Percentiles rank a stretch among this genome's conserved stretches.
phyloP scores from a whole-genome alignment of 768 basidiomycete genomes.

The Lentinula detonsa region DNA sequence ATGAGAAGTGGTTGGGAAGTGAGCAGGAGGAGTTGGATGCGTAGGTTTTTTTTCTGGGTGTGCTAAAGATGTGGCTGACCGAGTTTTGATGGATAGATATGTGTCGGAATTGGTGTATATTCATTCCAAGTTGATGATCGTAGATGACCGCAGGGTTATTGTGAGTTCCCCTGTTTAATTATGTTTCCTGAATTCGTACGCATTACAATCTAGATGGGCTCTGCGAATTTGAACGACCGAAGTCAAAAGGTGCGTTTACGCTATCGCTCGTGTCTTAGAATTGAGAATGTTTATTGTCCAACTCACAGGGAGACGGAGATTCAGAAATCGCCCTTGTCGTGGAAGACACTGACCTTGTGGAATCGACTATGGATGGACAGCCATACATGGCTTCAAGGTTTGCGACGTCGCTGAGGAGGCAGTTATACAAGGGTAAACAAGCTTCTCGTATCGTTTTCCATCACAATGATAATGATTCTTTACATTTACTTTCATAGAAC shows the following conservation, averaged over 20 bases:
- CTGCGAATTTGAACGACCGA: conserved; percentile 89
- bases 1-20: conserved; percentile 83
- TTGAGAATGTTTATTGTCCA: background rate
- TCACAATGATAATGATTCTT: background rate
- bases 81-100: conserved; percentile 41
- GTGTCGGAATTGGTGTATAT: conserved; percentile 80
- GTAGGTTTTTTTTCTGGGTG: conserved; percentile 35
- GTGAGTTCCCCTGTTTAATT: conserved; percentile 34
- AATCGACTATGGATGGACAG: conserved; percentile 72
- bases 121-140: conserved; percentile 89
- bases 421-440: conserved; percentile 68
- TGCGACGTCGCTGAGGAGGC: conserved; percentile 77
- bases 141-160: conserved; percentile 87
- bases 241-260: conserved; percentile 55
- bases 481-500: conserved; percentile 41
- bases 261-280: background rate
- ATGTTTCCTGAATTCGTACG: background rate
- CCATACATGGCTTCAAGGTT: conserved; percentile 71
- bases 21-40: conserved; percentile 78
- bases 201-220: conserved; percentile 61
- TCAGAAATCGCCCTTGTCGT: conserved; percentile 93
- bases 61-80: conserved; percentile 7
- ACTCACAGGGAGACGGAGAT: conserved; percentile 75
- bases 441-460: background rate
- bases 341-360: conserved; percentile 79